Evolutionary conservation across 345 rosid species (phyloP).

Genomic region (Arabidopsis thaliana): DNA sequence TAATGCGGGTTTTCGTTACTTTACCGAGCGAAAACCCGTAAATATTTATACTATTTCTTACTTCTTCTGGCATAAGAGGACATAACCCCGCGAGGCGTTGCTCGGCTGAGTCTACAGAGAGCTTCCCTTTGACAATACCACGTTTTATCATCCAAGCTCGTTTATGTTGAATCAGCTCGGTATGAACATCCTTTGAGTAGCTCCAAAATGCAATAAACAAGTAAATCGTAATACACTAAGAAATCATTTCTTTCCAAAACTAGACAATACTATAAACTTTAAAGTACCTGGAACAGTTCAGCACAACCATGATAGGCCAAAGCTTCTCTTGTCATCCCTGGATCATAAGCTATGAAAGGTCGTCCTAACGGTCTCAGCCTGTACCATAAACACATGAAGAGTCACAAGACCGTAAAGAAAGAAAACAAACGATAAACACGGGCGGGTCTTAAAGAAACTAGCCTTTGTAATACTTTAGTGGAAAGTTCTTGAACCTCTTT

Average conservation of each 20-base stretch:
- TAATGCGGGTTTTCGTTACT: neutral
- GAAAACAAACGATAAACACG: neutral
- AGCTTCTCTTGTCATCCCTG: slow-evolving; percentile 96
- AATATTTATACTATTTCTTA: slow-evolving; percentile 36
- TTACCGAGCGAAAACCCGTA: neutral
- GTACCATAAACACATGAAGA: neutral
- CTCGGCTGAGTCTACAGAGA: slow-evolving; percentile 64
- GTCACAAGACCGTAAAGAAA: neutral
- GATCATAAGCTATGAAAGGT: slow-evolving; percentile 95
- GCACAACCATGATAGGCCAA: slow-evolving; percentile 96
- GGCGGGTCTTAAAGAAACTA: slow-evolving; percentile 17
- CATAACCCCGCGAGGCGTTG: slow-evolving; percentile 78
- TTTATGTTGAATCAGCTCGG: slow-evolving; percentile 94
- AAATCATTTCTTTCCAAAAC: neutral
- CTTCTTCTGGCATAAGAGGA: slow-evolving; percentile 97
- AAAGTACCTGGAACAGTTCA: slow-evolving; percentile 96
- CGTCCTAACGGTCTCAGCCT: slow-evolving; percentile 85
- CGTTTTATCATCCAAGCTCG: slow-evolving; percentile 93
- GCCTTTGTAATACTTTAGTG: slow-evolving; percentile 78
- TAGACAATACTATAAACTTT: slow-evolving; percentile 4
- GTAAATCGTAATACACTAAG: neutral
- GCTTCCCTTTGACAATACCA: slow-evolving; percentile 77
- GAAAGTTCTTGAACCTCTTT: slow-evolving; percentile 91
- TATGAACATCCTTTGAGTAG: slow-evolving; percentile 90
- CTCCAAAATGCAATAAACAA: slow-evolving; percentile 57